Conservation (phyloP, 495 filamentous ascomycete genomes). For the Aspergillus bridgeri region DNA sequence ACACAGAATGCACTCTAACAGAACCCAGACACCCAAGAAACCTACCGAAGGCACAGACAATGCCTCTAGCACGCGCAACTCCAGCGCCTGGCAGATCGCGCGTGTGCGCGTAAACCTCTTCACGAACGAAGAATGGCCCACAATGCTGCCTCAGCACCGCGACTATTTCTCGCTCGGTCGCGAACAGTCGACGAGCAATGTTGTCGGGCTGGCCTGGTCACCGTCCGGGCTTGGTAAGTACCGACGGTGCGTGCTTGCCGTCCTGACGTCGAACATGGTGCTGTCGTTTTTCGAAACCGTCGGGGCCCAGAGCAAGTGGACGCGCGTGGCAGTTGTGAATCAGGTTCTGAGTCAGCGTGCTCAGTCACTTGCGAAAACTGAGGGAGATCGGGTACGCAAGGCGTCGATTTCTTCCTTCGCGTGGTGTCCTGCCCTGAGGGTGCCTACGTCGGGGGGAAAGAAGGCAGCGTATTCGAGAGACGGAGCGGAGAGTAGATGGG, state of each 20-base stretch:
- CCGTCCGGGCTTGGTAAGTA: constrained; percentile 56
- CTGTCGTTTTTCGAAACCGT: constrained; percentile 46
- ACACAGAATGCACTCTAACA: not conserved
- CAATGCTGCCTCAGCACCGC: constrained; percentile 41
- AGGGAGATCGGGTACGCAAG: constrained; percentile 20
- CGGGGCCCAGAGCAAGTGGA: constrained; percentile 39
- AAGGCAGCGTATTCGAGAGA: constrained; percentile 4
- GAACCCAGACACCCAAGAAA: constrained; percentile 27
- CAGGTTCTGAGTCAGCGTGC: constrained; percentile 27
- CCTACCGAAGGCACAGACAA: constrained; percentile 7
- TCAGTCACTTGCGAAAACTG: constrained; percentile 8
- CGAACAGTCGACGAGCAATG: constrained; percentile 55
- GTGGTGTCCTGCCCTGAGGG: constrained; percentile 38
- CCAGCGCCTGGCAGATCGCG: constrained; percentile 34
- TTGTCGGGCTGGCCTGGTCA: constrained; percentile 57
- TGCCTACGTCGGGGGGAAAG: constrained; percentile 10
- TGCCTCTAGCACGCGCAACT: constrained; percentile 7
- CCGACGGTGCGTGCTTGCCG: constrained; percentile 54
- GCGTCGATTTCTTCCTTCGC: constrained; percentile 39
- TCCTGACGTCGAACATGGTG: constrained; percentile 56
- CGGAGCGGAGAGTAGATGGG: constrained; percentile 38
- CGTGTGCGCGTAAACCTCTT: constrained; percentile 51
- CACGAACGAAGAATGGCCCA: constrained; percentile 50
- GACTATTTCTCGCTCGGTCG: constrained; percentile 58
- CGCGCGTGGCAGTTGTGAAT: constrained; percentile 43